These are phyloP conservation scores for Alternaria brassicicola DNA, from an alignment of 2,329 filamentous ascomycete species.

Conservation along the genomic window DNA sequence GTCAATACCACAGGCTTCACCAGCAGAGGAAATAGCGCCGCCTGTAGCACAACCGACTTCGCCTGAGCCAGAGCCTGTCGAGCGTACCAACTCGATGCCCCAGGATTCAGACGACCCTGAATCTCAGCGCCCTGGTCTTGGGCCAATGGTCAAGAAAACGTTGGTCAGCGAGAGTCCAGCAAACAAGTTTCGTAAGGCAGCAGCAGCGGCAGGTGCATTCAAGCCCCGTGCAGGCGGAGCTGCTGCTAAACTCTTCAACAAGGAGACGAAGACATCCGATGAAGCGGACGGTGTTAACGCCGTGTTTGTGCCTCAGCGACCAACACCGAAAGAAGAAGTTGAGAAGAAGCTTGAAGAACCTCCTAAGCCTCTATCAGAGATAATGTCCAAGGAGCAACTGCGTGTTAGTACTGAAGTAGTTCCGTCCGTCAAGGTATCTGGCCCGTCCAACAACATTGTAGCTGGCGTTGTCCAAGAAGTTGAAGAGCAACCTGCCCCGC, in stretches of 20 bases:
- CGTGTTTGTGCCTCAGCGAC: conserved; percentile 74
- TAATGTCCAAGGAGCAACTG: conserved; percentile 37
- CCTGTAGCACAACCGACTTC: conserved; percentile 14
- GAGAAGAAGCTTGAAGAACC: conserved; percentile 37
- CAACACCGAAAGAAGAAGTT: conserved; percentile 33
- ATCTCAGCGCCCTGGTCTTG: conserved; percentile 73
- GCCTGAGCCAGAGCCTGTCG: conserved; percentile 12
- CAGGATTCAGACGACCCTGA: conserved; percentile 60
- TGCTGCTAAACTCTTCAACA: conserved; percentile 74
- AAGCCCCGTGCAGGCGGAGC: conserved; percentile 88
- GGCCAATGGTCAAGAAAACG: conserved; percentile 88
- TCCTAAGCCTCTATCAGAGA: conserved; percentile 30
- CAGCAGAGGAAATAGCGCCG: conserved; percentile 34
- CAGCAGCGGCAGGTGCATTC: conserved; percentile 71
- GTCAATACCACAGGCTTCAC: conserved; percentile 9
- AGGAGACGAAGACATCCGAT: conserved; percentile 61
- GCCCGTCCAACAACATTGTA: conserved; percentile 33
- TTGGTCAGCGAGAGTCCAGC: conserved; percentile 75
- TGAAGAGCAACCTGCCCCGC: conserved; percentile 45
- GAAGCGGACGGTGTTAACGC: conserved; percentile 88
- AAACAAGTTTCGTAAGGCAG: conserved; percentile 79
- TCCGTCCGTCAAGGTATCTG: conserved; percentile 45
- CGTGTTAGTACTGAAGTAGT: conserved; percentile 41
- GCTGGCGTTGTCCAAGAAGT: conserved; percentile 23
- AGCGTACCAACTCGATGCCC: conserved; percentile 54